A percentile compares a stretch with the other conserved stretches of the same genome.
Evolutionary conservation across 73 alveolate species (phyloP).

Genomic region (Tetrahymena thermophila): DNA sequence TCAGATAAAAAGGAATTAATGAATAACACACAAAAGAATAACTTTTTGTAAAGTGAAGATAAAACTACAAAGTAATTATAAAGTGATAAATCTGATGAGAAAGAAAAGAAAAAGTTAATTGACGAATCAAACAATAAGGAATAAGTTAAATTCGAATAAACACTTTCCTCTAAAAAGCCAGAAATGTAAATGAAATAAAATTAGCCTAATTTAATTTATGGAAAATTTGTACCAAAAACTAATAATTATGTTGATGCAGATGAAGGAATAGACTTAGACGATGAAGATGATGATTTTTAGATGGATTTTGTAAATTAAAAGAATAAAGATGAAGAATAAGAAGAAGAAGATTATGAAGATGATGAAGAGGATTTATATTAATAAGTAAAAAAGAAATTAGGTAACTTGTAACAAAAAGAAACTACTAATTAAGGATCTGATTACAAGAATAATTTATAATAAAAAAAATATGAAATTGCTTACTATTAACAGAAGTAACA

Average conservation of each 20-base stretch:
- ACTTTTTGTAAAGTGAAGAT: neutral
- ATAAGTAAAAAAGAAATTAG: neutral
- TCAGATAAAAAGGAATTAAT: neutral
- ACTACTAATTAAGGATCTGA: neutral
- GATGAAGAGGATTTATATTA: neutral
- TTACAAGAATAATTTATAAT: neutral
- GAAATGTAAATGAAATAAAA: neutral
- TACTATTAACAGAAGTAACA: neutral
- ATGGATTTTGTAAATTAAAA: neutral
- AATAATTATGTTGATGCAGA: neutral
- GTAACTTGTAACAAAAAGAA: neutral
- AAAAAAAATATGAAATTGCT: neutral
- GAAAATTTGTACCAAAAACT: neutral
- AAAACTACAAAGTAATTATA: neutral
- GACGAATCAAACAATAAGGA: neutral
- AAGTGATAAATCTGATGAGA: neutral
- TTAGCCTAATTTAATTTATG: neutral
- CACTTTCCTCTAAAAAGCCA: neutral
- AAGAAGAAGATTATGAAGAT: neutral
- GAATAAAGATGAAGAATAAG: neutral
- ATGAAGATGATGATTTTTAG: constrained; percentile 18
- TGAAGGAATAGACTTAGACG: constrained; percentile 11
- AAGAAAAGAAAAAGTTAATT: neutral
- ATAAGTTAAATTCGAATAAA: neutral
- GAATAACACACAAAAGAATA: neutral